Evolutionary conservation across 768 basidiomycete species (phyloP).

Genomic region (Hericium coralloides): DNA sequence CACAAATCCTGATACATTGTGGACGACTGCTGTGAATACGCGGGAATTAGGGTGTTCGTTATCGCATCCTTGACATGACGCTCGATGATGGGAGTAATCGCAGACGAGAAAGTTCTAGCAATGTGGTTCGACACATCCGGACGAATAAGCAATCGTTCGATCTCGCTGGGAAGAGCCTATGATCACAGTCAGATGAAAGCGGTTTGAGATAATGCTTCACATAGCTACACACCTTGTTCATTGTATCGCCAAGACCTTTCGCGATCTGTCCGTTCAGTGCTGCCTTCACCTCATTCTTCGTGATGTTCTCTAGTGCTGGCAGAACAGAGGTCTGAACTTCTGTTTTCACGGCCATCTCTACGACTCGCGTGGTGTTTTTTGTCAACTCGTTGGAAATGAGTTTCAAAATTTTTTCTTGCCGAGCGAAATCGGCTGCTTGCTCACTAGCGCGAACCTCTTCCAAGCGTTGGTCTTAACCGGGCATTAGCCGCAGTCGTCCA

Average conservation of each 20-base stretch:
- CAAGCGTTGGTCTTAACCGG: conserved; percentile 62
- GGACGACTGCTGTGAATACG: conserved; percentile 66
- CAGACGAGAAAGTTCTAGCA: conserved; percentile 61
- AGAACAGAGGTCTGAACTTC: conserved; percentile 81
- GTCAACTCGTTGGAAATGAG: conserved; percentile 81
- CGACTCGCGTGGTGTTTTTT: conserved; percentile 80
- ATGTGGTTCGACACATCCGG: conserved; percentile 74
- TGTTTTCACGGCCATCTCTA: conserved; percentile 80
- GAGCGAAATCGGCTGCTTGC: conserved; percentile 70
- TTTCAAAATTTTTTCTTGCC: conserved; percentile 86
- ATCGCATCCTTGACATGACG: conserved; percentile 76
- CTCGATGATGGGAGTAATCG: conserved; percentile 69
- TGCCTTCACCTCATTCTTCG: conserved; percentile 69
- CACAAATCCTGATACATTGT: conserved; percentile 74
- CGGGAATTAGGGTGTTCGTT: conserved; percentile 63
- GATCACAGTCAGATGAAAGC: background rate
- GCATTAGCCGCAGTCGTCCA: conserved; percentile 6
- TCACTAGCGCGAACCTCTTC: conserved; percentile 75
- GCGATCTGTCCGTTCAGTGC: conserved; percentile 75
- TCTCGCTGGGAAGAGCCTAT: conserved; percentile 68
- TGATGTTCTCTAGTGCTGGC: conserved; percentile 75
- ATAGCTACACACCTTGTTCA: conserved; percentile 51
- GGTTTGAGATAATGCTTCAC: background rate
- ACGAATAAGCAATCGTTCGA: conserved; percentile 69
- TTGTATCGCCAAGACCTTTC: conserved; percentile 58